A percentile compares a stretch with the other conserved stretches of the same genome.
These are phyloP conservation scores for Cicer cuneatum DNA, from an alignment of 306 rosid genomes.

Conservation along the genomic window DNA sequence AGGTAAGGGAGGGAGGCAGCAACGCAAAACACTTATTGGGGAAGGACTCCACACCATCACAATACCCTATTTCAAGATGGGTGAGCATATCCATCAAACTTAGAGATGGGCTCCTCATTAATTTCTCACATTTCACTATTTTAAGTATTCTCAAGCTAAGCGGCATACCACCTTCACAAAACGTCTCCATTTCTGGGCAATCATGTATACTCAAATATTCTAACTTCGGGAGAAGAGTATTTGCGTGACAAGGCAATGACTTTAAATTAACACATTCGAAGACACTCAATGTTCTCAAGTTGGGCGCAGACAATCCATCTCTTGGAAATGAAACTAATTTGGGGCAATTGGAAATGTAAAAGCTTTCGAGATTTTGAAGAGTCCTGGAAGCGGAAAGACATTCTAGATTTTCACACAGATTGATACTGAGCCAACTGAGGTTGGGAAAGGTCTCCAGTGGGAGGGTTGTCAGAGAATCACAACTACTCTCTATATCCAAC, in stretches of 20 bases:
- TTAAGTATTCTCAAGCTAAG: not conserved
- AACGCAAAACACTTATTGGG: not conserved
- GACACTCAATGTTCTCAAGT: accelerated
- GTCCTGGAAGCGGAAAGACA: not conserved
- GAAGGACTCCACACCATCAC: not conserved
- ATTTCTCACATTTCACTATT: not conserved
- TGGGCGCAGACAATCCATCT: constrained; percentile 2
- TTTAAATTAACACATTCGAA: not conserved
- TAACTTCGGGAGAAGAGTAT: constrained; percentile 13
- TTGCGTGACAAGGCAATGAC: not conserved
- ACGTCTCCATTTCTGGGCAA: not conserved
- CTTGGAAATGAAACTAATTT: not conserved
- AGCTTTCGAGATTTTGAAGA: not conserved
- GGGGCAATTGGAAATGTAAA: accelerated
- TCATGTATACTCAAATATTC: accelerated
- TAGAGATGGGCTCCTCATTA: not conserved
- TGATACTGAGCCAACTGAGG: accelerated
- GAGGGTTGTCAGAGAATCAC: constrained; percentile 3
- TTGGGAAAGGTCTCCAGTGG: not conserved
- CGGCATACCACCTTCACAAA: not conserved
- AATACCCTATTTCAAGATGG: accelerated
- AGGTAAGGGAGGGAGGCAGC: constrained; percentile 11
- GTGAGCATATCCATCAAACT: not conserved
- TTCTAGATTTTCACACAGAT: not conserved
- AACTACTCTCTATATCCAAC: not conserved